phyloP scores from a whole-genome alignment of 768 basidiomycete species.

The Tylopilus felleus region DNA sequence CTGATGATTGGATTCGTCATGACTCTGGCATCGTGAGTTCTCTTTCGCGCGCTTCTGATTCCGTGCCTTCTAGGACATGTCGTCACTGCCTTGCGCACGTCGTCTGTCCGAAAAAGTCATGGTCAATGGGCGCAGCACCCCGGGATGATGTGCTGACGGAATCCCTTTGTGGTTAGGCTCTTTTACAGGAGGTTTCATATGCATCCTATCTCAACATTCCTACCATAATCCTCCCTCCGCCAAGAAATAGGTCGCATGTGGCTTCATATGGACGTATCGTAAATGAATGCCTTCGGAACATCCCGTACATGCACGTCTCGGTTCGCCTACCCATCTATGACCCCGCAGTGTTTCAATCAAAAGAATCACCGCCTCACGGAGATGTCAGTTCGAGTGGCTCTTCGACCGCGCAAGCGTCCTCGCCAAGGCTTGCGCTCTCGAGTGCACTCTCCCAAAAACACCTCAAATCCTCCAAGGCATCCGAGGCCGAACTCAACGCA shows the following conservation, averaged over 20 bases:
- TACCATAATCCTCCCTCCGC: conserved; percentile 84
- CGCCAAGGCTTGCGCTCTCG: conserved; percentile 16
- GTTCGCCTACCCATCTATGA: conserved; percentile 83
- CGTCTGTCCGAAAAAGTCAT: conserved; percentile 11
- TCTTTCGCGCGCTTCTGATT: conserved; percentile 6
- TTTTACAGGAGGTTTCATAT: conserved; percentile 89
- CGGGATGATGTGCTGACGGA: conserved; percentile 13
- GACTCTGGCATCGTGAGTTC: conserved; percentile 88
- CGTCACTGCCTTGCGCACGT: conserved; percentile 12
- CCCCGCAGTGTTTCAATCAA: conserved; percentile 54
- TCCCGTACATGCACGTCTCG: conserved; percentile 74
- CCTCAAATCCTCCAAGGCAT: conserved; percentile 32
- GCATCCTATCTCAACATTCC: conserved; percentile 89
- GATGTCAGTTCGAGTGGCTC: conserved; percentile 30
- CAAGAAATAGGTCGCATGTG: conserved; percentile 75
- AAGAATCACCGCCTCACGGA: conserved; percentile 25
- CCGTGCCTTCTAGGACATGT: conserved; percentile 4
- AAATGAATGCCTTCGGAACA: conserved; percentile 67
- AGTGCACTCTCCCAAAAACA: conserved; percentile 24
- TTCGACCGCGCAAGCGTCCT: conserved; percentile 19
- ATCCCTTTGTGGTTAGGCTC: conserved; percentile 52
- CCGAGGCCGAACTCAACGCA: conserved; percentile 59
- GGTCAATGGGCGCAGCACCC: conserved; percentile 20
- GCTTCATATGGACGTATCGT: conserved; percentile 93
- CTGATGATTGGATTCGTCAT: conserved; percentile 91